Conservation (phyloP, 2,329 filamentous ascomycete species). For the Trichoderma oligosporum region DNA sequence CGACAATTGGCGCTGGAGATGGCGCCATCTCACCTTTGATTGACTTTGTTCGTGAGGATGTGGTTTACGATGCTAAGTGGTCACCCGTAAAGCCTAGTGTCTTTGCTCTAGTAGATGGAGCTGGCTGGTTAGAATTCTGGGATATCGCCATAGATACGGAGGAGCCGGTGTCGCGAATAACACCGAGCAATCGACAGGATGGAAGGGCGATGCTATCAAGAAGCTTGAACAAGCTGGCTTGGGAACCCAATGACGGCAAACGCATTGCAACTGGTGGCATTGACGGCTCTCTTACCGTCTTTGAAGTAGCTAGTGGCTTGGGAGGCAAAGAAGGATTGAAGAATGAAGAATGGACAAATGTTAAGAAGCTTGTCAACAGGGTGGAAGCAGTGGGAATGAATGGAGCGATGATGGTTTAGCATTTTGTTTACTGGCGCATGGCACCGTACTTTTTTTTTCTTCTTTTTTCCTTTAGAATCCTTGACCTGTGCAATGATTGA, state of each 20-base stretch:
- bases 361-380: conserved; percentile 82
- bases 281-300: conserved; percentile 84
- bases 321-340: conserved; percentile 81
- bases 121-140: conserved; percentile 89
- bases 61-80: conserved; percentile 96
- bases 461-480: conserved; percentile 6
- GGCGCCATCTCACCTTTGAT: conserved; percentile 68
- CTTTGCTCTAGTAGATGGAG: conserved; percentile 91
- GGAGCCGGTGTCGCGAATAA: conserved; percentile 79
- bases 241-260: conserved; percentile 87
- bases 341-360: conserved; percentile 85
- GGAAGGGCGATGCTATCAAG: conserved; percentile 69
- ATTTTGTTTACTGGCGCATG: background rate
- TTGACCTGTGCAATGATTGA: conserved; percentile 11
- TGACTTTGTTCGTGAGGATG: conserved; percentile 89
- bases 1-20: conserved; percentile 53
- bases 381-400: conserved; percentile 61
- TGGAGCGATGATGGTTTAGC: conserved; percentile 42
- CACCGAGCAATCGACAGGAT: conserved; percentile 63
- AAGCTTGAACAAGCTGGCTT: conserved; percentile 89
- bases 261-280: conserved; percentile 86
- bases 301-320: conserved; percentile 79
- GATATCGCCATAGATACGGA: conserved; percentile 90
- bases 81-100: conserved; percentile 90
- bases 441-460: conserved; percentile 9